These are phyloP conservation scores for Adansonia gregorii DNA, from an alignment of 441 rosid species.

Conservation along the genomic window DNA sequence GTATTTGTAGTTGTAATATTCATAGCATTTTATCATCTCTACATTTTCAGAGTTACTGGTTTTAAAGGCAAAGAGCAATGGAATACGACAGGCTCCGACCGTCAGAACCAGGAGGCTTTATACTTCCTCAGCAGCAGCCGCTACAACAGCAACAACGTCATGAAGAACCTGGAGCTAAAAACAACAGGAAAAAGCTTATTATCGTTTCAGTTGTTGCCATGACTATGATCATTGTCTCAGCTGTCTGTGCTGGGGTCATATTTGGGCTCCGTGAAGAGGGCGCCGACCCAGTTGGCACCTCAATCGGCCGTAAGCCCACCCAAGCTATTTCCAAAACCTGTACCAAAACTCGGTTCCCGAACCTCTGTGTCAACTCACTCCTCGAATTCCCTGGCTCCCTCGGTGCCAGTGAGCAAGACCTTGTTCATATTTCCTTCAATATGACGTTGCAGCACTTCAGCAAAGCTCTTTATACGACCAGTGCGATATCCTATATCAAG, in stretches of 20 bases:
- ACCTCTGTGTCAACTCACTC: constrained; percentile 71
- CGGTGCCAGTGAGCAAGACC: constrained; percentile 62
- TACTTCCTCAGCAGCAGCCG: constrained; percentile 2
- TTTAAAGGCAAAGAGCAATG: constrained; percentile 30
- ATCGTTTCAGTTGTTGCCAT: constrained; percentile 50
- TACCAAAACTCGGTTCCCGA: constrained; percentile 58
- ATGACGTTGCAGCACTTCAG: constrained; percentile 77
- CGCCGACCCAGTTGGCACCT: constrained; percentile 24
- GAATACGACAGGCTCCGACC: constrained; percentile 62
- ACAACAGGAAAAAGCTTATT: constrained; percentile 45
- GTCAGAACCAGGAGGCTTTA: constrained; percentile 39
- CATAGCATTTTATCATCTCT: background rate
- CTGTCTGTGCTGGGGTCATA: constrained; percentile 49
- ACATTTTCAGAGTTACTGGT: background rate
- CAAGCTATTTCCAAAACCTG: constrained; percentile 71
- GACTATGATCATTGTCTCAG: constrained; percentile 55
- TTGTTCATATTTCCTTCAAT: constrained; percentile 87
- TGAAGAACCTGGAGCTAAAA: constrained; percentile 17
- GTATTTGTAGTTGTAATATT: no score
- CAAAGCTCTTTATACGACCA: constrained; percentile 67
- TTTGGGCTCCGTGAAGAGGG: constrained; percentile 41
- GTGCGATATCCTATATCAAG: constrained; percentile 48
- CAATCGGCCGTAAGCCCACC: constrained; percentile 53
- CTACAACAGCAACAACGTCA: background rate
- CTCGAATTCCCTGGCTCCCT: constrained; percentile 66